Evolutionary conservation across 805 yeast genomes (phyloP), one percentile per base, ranked within the genome.

Genomic region (Barnettozyma sucrosica): DNA sequence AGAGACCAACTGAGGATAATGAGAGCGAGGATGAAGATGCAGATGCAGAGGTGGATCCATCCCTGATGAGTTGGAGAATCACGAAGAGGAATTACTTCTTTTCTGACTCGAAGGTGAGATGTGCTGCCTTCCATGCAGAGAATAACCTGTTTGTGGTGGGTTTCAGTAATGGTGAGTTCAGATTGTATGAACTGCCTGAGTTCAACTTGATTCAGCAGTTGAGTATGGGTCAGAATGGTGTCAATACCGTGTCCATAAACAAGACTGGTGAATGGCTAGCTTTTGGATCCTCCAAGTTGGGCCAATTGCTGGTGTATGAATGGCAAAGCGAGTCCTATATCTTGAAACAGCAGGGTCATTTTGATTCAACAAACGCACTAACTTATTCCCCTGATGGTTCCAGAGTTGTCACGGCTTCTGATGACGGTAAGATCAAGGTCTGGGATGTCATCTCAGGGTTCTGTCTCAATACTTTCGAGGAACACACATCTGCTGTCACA

Each of bases 271-370:
- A 93, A 65, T 93, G 99, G 99, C 71, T 93, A 28, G 96, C 97
- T 0, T 87, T 93, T 65, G 99, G 99, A 5, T 89, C 97, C 0
- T 69, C 89, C 30, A 83, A 81, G 60, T 66, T 87, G 25, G 99
- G 99, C n/a, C 99, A 93, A 67, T 69, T 93, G 50, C 69, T 93
- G 48, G 99, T 93, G 0, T 93, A 95, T 72, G 99, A 93, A 72
- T 93, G 99, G 99, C 97, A 93, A 69, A 86, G 96, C 5, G 99
- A 93, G 65, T 87, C 97, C 0, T 93, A 92, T 62, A 85, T 93
- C 41, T 71, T 93, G 54, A 90, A 92, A 63, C 99, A 93, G 64
- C 99, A 93, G 67, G 97, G 98, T 21, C 99, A 93, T 67, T 92
- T 87, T 61, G 99, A 93, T 65, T 74, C 96, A 0, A 79, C 89